Percentiles rank a stretch among this genome's conserved stretches.
These are phyloP conservation scores for Dendrocalamus sinicus DNA, from an alignment of 176 grass and related monocot genomes.

Conservation along the genomic window DNA sequence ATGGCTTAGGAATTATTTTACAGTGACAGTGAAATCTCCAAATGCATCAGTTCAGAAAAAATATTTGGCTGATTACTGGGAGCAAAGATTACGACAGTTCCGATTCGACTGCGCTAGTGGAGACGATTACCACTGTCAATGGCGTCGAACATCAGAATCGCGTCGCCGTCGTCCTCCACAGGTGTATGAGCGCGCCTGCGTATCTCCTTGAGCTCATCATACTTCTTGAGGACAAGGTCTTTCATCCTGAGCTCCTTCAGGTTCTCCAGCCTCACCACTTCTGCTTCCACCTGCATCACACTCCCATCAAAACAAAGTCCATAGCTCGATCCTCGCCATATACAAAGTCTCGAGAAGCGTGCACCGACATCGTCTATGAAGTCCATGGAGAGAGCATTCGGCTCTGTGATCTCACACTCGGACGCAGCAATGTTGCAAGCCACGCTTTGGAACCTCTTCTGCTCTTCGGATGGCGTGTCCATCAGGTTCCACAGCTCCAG, in stretches of 20 bases:
- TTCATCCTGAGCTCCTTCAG: constrained; percentile 82
- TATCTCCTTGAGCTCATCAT: constrained; percentile 78
- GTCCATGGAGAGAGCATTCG: constrained; percentile 61
- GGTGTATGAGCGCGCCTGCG: constrained; percentile 55
- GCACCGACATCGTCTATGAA: constrained; percentile 57
- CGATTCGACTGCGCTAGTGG: neutral
- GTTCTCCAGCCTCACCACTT: constrained; percentile 82
- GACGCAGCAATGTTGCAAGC: constrained; percentile 92
- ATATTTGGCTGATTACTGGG: neutral
- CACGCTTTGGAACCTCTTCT: constrained; percentile 73
- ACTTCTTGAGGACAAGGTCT: constrained; percentile 69
- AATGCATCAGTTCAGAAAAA: neutral
- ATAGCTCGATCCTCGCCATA: neutral
- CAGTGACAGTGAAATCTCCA: neutral
- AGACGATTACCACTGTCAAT: constrained; percentile 49
- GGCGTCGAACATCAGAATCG: constrained; percentile 38
- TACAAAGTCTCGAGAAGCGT: neutral
- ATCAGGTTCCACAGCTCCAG: constrained; percentile 91
- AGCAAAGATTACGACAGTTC: neutral
- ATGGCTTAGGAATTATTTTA: neutral
- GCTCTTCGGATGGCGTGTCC: constrained; percentile 95
- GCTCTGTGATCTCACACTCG: constrained; percentile 80
- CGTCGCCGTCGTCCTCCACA: constrained; percentile 33
- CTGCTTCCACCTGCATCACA: constrained; percentile 61
- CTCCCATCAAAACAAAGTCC: neutral